A percentile compares a stretch with the other conserved stretches of the same genome.
Evolutionary conservation across 805 yeast species (phyloP).

Genomic region (Candida quercuum): DNA sequence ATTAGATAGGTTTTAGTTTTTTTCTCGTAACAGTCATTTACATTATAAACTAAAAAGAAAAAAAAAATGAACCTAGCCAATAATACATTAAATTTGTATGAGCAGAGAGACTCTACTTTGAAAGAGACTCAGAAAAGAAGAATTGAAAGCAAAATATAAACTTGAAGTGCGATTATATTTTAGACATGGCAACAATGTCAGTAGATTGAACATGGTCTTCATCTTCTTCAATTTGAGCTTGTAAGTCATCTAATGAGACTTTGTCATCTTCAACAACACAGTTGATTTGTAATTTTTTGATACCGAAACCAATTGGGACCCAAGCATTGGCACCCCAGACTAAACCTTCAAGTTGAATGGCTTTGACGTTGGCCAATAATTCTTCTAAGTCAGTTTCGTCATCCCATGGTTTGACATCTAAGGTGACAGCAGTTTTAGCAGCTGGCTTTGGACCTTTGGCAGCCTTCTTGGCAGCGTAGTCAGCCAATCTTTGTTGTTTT

Average conservation of each 20-base stretch:
- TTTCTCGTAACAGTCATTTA: constrained; percentile 1
- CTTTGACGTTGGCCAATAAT: constrained; percentile 81
- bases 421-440: constrained; percentile 94
- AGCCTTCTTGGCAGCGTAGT: constrained; percentile 96
- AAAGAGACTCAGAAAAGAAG: neutral
- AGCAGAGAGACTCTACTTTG: neutral
- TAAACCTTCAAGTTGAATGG: constrained; percentile 86
- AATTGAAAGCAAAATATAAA: neutral
- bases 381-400: constrained; percentile 96
- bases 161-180: constrained; percentile 58
- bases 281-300: constrained; percentile 98
- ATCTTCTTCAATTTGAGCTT: constrained; percentile 70
- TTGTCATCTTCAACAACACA: constrained; percentile 95
- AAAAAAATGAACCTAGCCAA: neutral
- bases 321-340: constrained; percentile 97
- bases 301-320: constrained; percentile 98
- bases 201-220: constrained; percentile 99
- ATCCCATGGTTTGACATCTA: constrained; percentile 99
- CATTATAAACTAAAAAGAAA: neutral
- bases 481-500: constrained; percentile 97
- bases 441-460: constrained; percentile 97
- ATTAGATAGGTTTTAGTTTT: too few species aligned
- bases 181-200: constrained; percentile 97
- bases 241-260: constrained; percentile 90
- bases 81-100: neutral